These are phyloP conservation scores for Diutina siamensis DNA, from an alignment of 1,139 yeast genomes.

Conservation along the genomic window DNA sequence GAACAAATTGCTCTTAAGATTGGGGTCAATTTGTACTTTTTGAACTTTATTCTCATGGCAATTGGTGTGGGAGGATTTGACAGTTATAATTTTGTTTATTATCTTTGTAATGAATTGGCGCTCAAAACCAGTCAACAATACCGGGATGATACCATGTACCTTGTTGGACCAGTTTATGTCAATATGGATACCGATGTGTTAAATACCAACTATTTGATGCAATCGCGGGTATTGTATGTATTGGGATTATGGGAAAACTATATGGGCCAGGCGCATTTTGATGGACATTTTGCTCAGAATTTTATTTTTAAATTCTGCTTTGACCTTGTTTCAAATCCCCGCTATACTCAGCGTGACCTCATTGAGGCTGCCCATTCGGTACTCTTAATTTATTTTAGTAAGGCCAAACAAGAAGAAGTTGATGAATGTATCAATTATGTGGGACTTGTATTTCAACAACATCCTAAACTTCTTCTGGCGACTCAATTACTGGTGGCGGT, in stretches of 20 bases:
- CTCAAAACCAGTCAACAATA: constrained; percentile 10
- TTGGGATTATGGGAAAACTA: constrained; percentile 51
- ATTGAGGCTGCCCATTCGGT: constrained; percentile 65
- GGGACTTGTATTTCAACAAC: constrained; percentile 30
- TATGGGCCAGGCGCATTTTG: constrained; percentile 23
- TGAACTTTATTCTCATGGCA: constrained; percentile 43
- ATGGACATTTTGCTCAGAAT: constrained; percentile 15
- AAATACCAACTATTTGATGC: constrained; percentile 22
- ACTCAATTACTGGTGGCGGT: constrained; percentile 49
- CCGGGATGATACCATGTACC: background rate
- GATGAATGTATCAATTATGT: constrained; percentile 18
- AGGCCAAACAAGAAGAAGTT: constrained; percentile 7
- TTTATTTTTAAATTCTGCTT: constrained; percentile 33
- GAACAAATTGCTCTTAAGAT: constrained; percentile 11
- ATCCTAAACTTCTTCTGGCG: constrained; percentile 45
- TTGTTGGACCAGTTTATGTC: constrained; percentile 10
- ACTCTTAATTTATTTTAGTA: constrained; percentile 34
- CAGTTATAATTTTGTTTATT: constrained; percentile 53
- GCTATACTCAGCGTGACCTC: constrained; percentile 22
- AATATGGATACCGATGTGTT: constrained; percentile 25
- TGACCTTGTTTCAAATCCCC: constrained; percentile 25
- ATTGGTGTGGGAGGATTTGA: constrained; percentile 68
- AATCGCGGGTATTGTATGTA: constrained; percentile 43
- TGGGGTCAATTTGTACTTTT: constrained; percentile 35
- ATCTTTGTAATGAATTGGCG: constrained; percentile 35